Base-by-base conservation (phyloP, 148 eudicot species). In the Agrostemma githago region DNA sequence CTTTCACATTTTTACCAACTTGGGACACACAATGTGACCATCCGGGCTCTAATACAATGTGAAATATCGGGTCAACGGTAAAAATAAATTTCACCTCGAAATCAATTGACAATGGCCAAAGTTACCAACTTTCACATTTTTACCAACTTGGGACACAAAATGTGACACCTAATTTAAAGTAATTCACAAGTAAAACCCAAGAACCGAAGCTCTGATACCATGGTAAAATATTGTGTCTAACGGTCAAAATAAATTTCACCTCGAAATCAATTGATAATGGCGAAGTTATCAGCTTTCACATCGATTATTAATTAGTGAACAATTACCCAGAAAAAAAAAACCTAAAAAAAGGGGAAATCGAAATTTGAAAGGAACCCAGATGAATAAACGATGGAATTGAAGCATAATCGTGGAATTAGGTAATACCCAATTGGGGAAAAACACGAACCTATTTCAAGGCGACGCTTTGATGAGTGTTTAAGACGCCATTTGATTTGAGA, bases 401-500 rank as follows among this genome's bases (percentile, higher is more conserved):
- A 37, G 11, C 41, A 11, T 2, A 17, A 12, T 14, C 5, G 56
- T 26, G 40, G n/a, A 19, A 26, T 8, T 0, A 8, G 16, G 11
- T 20, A 9, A 5, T 38, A 20, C 9, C 67, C 66, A 34, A 5
- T 34, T 26, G 43, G 19, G 16, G 21, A 8, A 76, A 14, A 26
- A 26, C 34, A 16, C 15, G 11, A n/a, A 89, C 98, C 98, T 46
- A 85, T 93, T 44, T 88, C 77, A 76, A 93, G 92, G 16, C 96
- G 98, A 79, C 83, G 90, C 79, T 87, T 91, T 1, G 96, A 88
- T 40, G 88, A 83, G 71, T 82, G 68, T 81, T 79, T 93, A 44
- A 91, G 89, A 41, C 92, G 85, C 96, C 98, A 93, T 81, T 88
- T 89, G 75, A 82, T 68, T 57, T 37, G 79, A 74, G 80, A 80